Evolutionary conservation across 2,329 filamentous ascomycete species (phyloP).

Genomic region (Aureobasidium sp.): DNA sequence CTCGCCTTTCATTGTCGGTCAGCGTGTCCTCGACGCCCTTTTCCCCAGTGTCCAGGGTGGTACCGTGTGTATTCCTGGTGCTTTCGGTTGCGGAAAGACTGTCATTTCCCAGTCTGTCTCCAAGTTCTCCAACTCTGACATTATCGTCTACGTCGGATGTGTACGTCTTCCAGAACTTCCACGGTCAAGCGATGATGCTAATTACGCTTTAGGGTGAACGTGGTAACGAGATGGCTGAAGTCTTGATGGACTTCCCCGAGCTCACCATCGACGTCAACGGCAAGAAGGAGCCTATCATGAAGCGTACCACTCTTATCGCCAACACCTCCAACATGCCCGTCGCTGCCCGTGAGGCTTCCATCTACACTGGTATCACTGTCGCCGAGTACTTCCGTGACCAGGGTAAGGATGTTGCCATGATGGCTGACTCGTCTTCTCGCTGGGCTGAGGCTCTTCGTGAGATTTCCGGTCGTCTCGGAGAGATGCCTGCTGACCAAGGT

Average conservation of each 20-base stretch:
- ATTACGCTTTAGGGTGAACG: constrained; percentile 59
- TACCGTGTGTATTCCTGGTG: constrained; percentile 94
- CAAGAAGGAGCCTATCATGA: constrained; percentile 98
- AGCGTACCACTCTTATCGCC: constrained; percentile 97
- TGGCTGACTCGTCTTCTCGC: constrained; percentile 96
- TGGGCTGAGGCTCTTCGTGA: constrained; percentile 99
- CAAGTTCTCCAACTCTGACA: constrained; percentile 99
- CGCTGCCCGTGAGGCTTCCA: constrained; percentile 94
- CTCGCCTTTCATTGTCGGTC: constrained; percentile 89
- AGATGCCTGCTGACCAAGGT: constrained; percentile 99
- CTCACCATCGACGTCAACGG: constrained; percentile 91
- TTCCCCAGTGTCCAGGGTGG: constrained; percentile 96
- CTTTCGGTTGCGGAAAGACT: constrained; percentile 98
- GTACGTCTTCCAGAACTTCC: neutral
- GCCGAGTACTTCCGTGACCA: constrained; percentile 97
- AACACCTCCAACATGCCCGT: constrained; percentile 99
- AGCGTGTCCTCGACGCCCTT: constrained; percentile 90
- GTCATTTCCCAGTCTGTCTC: constrained; percentile 98
- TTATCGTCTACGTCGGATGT: constrained; percentile 96
- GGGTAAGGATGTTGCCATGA: constrained; percentile 97
- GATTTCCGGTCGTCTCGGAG: constrained; percentile 94
- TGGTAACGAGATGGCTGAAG: constrained; percentile 99
- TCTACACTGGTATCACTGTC: constrained; percentile 93
- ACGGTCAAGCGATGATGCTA: neutral
- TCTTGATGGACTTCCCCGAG: constrained; percentile 99